phyloP scores from a whole-genome alignment of 108 stramenopile genomes.

The Skeletonema menzelii region DNA sequence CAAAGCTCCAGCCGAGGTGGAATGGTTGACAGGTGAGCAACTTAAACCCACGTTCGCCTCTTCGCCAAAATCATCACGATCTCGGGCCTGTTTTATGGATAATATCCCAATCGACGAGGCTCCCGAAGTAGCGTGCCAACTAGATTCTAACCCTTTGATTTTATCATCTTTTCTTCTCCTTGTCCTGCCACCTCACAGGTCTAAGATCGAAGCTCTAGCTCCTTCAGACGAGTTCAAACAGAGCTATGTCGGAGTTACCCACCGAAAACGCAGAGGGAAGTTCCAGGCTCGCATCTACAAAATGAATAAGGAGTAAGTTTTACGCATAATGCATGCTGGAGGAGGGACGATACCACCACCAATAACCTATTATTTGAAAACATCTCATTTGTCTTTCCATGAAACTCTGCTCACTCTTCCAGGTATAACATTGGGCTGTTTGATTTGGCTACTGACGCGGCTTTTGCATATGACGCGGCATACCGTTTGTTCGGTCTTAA shows the following conservation, averaged over 20 bases:
- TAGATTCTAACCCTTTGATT: neutral
- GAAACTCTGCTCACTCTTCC: neutral
- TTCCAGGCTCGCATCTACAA: slow-evolving; percentile 1
- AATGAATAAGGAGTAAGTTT: slow-evolving; percentile 2
- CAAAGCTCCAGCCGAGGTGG: no score
- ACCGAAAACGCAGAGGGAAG: neutral
- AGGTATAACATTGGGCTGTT: neutral
- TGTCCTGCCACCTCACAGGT: neutral
- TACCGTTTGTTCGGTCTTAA: slow-evolving; percentile 1
- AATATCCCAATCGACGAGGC: neutral
- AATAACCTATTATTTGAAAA: neutral
- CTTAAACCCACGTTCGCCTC: no score
- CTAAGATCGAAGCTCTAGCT: neutral
- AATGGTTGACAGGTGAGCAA: no score
- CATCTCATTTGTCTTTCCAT: neutral
- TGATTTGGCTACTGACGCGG: neutral
- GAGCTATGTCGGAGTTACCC: neutral
- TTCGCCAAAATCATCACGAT: no score
- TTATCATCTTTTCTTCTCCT: neutral
- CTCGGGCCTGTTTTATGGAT: neutral
- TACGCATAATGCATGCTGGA: neutral
- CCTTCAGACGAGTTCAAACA: neutral
- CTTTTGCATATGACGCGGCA: neutral
- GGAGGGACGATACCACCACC: neutral
- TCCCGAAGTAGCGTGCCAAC: no score